Evolutionary conservation across 352 stramenopile genomes (phyloP).

Genomic region (Globisporangium nodosum): DNA sequence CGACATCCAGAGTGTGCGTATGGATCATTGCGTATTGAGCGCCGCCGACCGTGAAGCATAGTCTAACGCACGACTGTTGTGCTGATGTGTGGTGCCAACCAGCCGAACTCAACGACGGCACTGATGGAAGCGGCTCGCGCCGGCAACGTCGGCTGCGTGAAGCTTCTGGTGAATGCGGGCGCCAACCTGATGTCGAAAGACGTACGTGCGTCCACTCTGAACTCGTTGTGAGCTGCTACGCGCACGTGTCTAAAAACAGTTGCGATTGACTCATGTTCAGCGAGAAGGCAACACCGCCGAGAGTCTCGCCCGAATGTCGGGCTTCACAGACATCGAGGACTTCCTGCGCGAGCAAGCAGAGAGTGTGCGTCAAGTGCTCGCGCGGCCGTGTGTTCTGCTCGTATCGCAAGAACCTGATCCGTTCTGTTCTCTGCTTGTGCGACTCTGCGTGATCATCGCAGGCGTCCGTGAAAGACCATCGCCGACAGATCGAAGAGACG

Average conservation of each 20-base stretch:
- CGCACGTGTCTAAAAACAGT: background rate
- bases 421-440: background rate
- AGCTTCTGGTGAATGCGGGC: constrained; percentile 57
- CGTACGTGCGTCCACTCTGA: constrained; percentile 47
- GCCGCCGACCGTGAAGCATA: too few species aligned
- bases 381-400: background rate
- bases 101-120: constrained; percentile 85
- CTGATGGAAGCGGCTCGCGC: constrained; percentile 83
- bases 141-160: constrained; percentile 73
- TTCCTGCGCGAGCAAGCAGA: constrained; percentile 74
- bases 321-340: constrained; percentile 69
- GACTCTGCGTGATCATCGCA: constrained; percentile 11
- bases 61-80: background rate
- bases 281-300: constrained; percentile 76
- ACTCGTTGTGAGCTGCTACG: background rate
- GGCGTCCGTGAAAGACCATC: constrained; percentile 84
- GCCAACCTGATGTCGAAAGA: constrained; percentile 69
- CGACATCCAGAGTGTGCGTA: constrained; percentile 71
- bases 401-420: background rate
- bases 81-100: background rate
- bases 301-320: constrained; percentile 46
- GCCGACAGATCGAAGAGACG: constrained; percentile 78
- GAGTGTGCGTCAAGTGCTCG: constrained; percentile 41
- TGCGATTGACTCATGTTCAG: constrained; percentile 16
- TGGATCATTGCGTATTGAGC: too few species aligned